phyloP scores from a whole-genome alignment of 129 eudicot species.

The Mikania micrantha region DNA sequence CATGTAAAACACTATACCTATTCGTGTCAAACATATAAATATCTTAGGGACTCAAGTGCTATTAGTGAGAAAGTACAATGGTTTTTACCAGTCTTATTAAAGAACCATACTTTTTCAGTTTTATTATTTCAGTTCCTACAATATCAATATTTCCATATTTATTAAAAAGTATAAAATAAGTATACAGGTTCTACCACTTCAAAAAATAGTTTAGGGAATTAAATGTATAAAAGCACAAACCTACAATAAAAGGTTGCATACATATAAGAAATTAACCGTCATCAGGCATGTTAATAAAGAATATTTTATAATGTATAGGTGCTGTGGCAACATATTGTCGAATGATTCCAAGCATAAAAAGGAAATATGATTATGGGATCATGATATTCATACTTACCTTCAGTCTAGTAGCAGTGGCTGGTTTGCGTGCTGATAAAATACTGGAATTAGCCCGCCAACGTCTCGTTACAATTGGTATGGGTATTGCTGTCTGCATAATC shows the following conservation, averaged over 20 bases:
- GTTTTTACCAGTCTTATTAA: not conserved
- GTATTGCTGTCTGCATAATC: conserved; percentile 58
- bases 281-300: not conserved
- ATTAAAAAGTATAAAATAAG: not conserved
- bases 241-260: not conserved
- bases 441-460: conserved; percentile 49
- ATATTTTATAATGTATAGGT: conserved; percentile 34
- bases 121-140: not conserved
- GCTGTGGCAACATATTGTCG: conserved; percentile 62
- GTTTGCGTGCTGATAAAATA: conserved; percentile 61
- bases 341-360: conserved; percentile 63
- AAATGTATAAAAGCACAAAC: not conserved
- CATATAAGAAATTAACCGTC: not conserved
- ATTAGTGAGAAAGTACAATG: not conserved
- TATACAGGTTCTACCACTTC: not conserved
- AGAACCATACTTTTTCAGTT: not conserved
- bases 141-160: not conserved
- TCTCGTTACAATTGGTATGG: conserved; percentile 65
- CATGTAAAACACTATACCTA: not conserved
- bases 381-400: conserved; percentile 74
- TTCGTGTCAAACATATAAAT: not conserved
- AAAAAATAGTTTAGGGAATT: not conserved
- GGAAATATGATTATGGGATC: conserved; percentile 64
- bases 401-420: conserved; percentile 70
- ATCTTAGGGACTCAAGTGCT: not conserved